Evolutionary conservation across 495 filamentous ascomycete genomes (phyloP).

Genomic region (Aspergillus hancockii): DNA sequence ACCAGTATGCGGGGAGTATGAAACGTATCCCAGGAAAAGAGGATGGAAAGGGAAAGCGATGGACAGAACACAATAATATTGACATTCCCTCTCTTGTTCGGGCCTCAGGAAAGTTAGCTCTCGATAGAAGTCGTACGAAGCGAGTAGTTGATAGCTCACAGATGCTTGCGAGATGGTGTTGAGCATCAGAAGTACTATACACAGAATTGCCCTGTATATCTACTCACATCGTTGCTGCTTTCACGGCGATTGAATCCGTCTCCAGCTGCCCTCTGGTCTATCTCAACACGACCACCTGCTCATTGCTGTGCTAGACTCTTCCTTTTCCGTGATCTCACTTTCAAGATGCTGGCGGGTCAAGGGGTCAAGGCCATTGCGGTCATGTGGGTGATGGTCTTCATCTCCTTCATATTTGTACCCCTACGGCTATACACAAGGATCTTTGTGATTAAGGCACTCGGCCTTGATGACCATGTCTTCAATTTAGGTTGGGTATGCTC

Average conservation of each 20-base stretch:
- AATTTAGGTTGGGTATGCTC: constrained; percentile 21
- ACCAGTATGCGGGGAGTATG: neutral
- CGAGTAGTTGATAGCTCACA: too few species aligned
- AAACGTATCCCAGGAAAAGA: too few species aligned
- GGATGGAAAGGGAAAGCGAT: neutral
- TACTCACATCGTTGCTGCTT: too few species aligned
- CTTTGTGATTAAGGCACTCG: constrained; percentile 18
- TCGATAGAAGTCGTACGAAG: too few species aligned
- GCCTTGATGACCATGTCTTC: constrained; percentile 22
- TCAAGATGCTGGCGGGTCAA: constrained; percentile 22
- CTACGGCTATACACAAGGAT: constrained; percentile 22
- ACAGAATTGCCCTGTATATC: too few species aligned
- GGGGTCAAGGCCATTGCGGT: constrained; percentile 21
- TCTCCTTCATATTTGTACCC: constrained; percentile 23
- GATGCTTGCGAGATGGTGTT: too few species aligned
- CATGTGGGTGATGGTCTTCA: constrained; percentile 23
- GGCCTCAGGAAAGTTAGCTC: too few species aligned
- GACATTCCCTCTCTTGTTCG: too few species aligned
- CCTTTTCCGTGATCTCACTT: neutral
- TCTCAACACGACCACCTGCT: neutral
- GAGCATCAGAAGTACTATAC: too few species aligned
- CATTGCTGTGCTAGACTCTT: neutral
- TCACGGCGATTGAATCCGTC: too few species aligned
- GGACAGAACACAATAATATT: neutral
- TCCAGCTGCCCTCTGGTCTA: too few species aligned